Evolutionary conservation across 768 basidiomycete species (phyloP), one percentile per base, ranked within the genome.

Genomic region (Boletus rufocinnamomeus): DNA sequence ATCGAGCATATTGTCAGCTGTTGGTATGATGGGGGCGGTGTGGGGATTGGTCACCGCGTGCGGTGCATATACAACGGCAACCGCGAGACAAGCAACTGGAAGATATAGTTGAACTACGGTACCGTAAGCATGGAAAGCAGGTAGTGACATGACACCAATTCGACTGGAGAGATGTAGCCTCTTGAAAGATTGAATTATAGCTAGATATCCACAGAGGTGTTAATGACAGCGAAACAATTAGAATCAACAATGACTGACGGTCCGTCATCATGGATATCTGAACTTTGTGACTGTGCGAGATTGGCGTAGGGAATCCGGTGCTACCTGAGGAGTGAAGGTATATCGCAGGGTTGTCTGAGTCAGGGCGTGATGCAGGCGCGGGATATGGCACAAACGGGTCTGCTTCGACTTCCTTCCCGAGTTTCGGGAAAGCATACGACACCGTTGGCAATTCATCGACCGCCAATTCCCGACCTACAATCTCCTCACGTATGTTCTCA

Each of bases 251-350:
- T 19, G 9, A 61, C 74, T 63, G 56, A 80, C 79, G 63, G 41
- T 71, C 63, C 9, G 57, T 34, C 10, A 68, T 61, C 66, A n/a
- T n/a, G n/a, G n/a, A n/a, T 4, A 67, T 25, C 27, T 77, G 46
- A 8, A 63, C 56, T 32, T 57, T 64, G 54, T 75, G 72, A 2
- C 69, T 74, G 35, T 74, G 69, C 1, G 64, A 52, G 25, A 81
- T 75, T 19, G 76, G 63, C 53, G 79, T 81, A 0, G 81, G 80
- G 50, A 77, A 70, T 7, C 80, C 80, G 0, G 81, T 79, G 45
- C 78, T 81, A n/a, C 81, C 65, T 4, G 65, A 66, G 7, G 65
- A 66, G 35, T 66, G 65, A 27, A 59, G 23, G 32, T 59, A 59
- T 4, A 59, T 17, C 2, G 8, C 46, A 10, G 45, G 38, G 7